Percentiles rank a stretch among this genome's conserved stretches.
phyloP scores from a whole-genome alignment of 1,284 basidiomycete species.

The Tylopilus sp. region DNA sequence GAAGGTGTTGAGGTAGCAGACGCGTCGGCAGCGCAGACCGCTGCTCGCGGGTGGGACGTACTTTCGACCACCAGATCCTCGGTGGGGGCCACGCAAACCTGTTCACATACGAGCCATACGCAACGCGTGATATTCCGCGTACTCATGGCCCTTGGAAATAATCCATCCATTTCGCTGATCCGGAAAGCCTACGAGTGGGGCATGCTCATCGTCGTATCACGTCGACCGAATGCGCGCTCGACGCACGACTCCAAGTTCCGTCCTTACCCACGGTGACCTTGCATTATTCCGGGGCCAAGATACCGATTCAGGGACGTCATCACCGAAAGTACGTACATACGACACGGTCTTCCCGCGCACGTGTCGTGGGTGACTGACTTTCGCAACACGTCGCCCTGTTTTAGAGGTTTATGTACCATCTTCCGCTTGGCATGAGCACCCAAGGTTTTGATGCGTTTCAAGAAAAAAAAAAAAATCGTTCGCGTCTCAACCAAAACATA shows the following conservation, averaged over 20 bases:
- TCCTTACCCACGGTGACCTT: background rate
- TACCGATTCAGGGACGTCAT: background rate
- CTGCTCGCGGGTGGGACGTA: background rate
- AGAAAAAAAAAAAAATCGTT: no score
- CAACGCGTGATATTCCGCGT: background rate
- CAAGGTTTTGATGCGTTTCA: no score
- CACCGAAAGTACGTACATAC: background rate
- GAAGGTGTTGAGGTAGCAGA: slow-evolving; percentile 46
- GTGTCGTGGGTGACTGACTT: background rate
- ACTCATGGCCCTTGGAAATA: no score
- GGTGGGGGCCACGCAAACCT: background rate
- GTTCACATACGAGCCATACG: no score
- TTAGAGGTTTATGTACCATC: no score
- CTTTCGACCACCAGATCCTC: background rate
- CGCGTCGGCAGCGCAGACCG: background rate
- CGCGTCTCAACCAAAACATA: background rate
- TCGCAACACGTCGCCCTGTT: background rate
- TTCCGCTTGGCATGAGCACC: background rate
- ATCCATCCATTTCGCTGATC: background rate
- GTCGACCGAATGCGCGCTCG: no score
- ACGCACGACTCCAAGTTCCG: background rate
- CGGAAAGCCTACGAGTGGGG: background rate
- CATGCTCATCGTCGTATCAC: background rate
- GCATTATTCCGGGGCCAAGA: background rate
- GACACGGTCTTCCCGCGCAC: background rate